phyloP scores from a whole-genome alignment of 495 filamentous ascomycete species.

The Penicillium waksmanii region DNA sequence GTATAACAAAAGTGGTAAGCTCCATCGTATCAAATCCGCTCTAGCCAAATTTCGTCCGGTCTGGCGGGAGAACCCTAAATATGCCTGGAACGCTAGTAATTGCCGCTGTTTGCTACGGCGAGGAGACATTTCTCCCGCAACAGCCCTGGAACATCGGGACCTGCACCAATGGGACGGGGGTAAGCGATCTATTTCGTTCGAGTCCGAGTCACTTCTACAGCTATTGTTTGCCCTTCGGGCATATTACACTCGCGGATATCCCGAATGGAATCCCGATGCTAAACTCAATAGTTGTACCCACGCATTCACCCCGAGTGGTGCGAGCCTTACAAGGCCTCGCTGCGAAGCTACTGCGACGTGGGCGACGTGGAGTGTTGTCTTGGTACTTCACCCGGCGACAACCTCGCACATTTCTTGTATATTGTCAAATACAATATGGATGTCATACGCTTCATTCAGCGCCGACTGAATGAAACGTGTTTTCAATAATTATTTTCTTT shows the following conservation, averaged over 20 bases:
- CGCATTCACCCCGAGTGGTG: constrained; percentile 31
- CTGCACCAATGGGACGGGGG: constrained; percentile 31
- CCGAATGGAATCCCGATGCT: neutral
- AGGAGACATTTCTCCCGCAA: constrained; percentile 29
- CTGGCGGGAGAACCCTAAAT: constrained; percentile 3
- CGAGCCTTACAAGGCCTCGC: constrained; percentile 16
- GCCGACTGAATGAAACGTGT: constrained; percentile 14
- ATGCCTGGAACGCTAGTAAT: constrained; percentile 17
- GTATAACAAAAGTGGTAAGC: constrained; percentile 27
- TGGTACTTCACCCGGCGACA: constrained; percentile 5
- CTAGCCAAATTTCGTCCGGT: neutral
- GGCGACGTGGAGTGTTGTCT: constrained; percentile 30
- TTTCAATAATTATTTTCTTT: neutral
- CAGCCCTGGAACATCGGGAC: constrained; percentile 29
- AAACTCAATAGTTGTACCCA: constrained; percentile 23
- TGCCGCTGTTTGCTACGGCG: constrained; percentile 30
- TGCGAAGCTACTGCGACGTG: constrained; percentile 31
- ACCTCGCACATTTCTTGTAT: constrained; percentile 19
- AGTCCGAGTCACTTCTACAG: neutral
- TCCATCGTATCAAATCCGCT: neutral
- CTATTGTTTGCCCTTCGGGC: neutral
- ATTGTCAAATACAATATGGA: constrained; percentile 26
- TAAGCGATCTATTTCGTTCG: constrained; percentile 16
- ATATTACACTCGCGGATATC: neutral
- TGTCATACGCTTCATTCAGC: constrained; percentile 20